Evolutionary conservation across 768 basidiomycete species (phyloP).

Genomic region (Trametes elegans): DNA sequence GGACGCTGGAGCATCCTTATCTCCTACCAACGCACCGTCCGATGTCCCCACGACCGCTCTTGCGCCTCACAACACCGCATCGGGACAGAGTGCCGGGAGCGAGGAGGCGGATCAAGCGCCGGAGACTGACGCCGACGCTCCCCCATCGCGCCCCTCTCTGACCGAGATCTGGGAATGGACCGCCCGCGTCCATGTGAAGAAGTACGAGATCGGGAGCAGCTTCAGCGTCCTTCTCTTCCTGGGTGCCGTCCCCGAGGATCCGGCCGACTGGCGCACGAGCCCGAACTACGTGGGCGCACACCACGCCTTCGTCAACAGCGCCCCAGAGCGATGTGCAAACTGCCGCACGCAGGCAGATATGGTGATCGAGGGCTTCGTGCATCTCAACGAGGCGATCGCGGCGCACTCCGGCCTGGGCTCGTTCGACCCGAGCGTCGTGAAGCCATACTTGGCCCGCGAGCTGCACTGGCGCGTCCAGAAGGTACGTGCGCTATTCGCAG

Average conservation of each 20-base stretch:
- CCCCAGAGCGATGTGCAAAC: conserved; percentile 37
- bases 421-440: conserved; percentile 11
- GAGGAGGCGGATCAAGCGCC: too few species aligned
- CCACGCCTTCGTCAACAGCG: conserved; percentile 39
- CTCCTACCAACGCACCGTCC: too few species aligned
- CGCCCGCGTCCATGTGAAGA: conserved; percentile 39
- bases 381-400: conserved; percentile 15
- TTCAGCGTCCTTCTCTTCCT: conserved; percentile 47
- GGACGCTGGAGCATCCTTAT: not conserved
- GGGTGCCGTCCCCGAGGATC: conserved; percentile 38
- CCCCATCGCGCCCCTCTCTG: conserved; percentile 8
- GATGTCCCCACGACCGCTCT: too few species aligned
- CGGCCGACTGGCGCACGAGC: conserved; percentile 12
- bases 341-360: conserved; percentile 25
- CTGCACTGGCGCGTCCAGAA: conserved; percentile 14
- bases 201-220: conserved; percentile 41
- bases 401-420: not conserved
- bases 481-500: not conserved
- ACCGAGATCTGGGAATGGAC: conserved; percentile 38
- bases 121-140: conserved; percentile 29
- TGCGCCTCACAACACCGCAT: conserved; percentile 33
- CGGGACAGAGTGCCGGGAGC: conserved; percentile 38
- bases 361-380: not conserved
- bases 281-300: conserved; percentile 39
- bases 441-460: conserved; percentile 8